These are phyloP conservation scores for Pyricularia grisea DNA, from an alignment of 2,329 filamentous ascomycete species.

Conservation along the genomic window DNA sequence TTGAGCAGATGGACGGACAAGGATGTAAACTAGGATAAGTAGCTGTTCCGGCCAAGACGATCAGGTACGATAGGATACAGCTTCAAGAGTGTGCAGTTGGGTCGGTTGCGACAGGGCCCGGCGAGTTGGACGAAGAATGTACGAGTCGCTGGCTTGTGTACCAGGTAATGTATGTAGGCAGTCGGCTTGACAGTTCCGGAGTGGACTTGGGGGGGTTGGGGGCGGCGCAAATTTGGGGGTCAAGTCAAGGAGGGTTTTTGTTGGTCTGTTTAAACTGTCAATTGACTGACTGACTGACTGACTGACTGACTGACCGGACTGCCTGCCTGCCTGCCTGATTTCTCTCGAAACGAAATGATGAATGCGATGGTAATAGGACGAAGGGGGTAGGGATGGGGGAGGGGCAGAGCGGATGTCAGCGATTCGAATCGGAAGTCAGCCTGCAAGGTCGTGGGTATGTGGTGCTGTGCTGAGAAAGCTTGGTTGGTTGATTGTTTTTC, in stretches of 20 bases:
- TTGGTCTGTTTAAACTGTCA: not conserved
- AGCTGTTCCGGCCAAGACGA: not conserved
- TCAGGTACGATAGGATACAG: not conserved
- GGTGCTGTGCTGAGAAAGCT: not conserved
- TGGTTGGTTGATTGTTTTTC: not conserved
- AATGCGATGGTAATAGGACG: not conserved
- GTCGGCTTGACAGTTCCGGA: not conserved
- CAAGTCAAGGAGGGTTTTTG: not conserved
- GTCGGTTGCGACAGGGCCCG: no score
- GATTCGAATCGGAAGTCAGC: not conserved
- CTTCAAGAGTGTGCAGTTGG: not conserved
- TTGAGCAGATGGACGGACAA: not conserved
- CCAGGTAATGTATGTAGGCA: not conserved
- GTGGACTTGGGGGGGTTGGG: not conserved
- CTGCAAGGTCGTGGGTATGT: not conserved
- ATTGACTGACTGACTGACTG: not conserved
- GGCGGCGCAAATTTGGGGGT: not conserved
- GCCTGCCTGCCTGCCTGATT: no score
- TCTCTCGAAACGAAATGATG: not conserved
- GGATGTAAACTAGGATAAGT: not conserved
- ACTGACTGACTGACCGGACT: no score
- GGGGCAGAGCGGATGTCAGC: not conserved
- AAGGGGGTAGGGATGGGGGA: not conserved
- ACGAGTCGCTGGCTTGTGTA: not conserved
- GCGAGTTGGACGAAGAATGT: not conserved